phyloP scores from a whole-genome alignment of 306 rosid species.

The Fagus sylvatica region DNA sequence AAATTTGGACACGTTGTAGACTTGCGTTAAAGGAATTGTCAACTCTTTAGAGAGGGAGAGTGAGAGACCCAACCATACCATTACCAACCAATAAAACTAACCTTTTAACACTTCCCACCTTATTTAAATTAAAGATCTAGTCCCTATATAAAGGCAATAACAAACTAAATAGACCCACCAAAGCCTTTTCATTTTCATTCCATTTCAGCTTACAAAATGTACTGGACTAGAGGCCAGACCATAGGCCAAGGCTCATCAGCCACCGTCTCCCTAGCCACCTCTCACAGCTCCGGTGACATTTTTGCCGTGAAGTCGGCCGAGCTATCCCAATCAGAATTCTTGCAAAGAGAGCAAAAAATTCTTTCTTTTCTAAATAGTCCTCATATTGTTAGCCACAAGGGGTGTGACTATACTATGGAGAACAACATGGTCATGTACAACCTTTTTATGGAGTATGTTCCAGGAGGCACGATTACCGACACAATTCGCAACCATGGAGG shows the following conservation, averaged over 20 bases:
- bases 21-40: conserved; percentile 43
- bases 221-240: conserved; percentile 69
- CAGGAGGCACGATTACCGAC: conserved; percentile 53
- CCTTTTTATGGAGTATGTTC: conserved; percentile 71
- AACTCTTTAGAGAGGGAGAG: conserved; percentile 31
- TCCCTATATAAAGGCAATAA: conserved; percentile 20
- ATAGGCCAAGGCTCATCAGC: conserved; percentile 84
- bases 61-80: conserved; percentile 50
- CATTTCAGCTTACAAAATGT: conserved; percentile 40
- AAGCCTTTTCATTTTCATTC: background rate
- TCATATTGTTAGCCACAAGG: conserved; percentile 55
- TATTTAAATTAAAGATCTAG: background rate
- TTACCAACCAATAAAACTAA: conserved; percentile 55
- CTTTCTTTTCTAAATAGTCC: conserved; percentile 62
- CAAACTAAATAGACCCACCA: conserved; percentile 10
- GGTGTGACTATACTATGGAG: conserved; percentile 63
- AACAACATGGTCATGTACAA: conserved; percentile 51
- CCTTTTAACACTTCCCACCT: conserved; percentile 13
- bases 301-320: conserved; percentile 79
- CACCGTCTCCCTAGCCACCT: conserved; percentile 66
- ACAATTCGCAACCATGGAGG: conserved; percentile 39
- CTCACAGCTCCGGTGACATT: conserved; percentile 16
- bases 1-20: conserved; percentile 47
- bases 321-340: conserved; percentile 42
- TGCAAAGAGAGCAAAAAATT: conserved; percentile 61